Conservation (phyloP, 345 rosid species). For the Arabidopsis arenosa region DNA sequence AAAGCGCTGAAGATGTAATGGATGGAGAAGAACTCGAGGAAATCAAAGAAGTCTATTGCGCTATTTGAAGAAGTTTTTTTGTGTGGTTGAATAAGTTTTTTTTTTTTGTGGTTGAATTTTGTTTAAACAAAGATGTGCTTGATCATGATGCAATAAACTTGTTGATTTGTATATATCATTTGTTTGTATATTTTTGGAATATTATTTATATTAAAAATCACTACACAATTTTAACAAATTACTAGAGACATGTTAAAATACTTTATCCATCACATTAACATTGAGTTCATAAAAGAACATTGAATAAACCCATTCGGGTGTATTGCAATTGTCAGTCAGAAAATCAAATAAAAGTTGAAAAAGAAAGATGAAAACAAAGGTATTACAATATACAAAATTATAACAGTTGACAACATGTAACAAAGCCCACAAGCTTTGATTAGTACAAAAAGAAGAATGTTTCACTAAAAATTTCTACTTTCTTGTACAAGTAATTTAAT, state of each 20-base stretch:
- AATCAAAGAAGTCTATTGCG: background rate
- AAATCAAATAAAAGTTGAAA: background rate
- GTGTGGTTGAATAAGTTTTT: background rate
- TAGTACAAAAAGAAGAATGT: background rate
- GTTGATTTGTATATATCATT: too few species aligned
- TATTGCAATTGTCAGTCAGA: background rate
- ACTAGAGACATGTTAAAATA: too few species aligned
- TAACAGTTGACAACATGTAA: constrained; percentile 15
- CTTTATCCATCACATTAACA: background rate
- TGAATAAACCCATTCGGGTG: background rate
- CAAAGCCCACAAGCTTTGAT: background rate
- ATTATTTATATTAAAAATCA: background rate
- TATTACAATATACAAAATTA: background rate
- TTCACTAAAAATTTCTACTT: background rate
- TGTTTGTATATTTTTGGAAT: too few species aligned
- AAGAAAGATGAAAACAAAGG: background rate
- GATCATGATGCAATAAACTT: too few species aligned
- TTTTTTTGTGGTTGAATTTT: too few species aligned
- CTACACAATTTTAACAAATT: background rate
- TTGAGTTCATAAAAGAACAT: background rate
- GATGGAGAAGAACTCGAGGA: background rate
- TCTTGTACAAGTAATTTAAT: constrained; percentile 13
- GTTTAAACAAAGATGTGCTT: too few species aligned
- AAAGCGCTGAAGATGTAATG: background rate
- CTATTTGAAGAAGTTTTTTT: background rate